A percentile compares a stretch with the other conserved stretches of the same genome.
Conservation (phyloP, 2,329 filamentous ascomycete species). For the Sordariomycetes sp. region DNA sequence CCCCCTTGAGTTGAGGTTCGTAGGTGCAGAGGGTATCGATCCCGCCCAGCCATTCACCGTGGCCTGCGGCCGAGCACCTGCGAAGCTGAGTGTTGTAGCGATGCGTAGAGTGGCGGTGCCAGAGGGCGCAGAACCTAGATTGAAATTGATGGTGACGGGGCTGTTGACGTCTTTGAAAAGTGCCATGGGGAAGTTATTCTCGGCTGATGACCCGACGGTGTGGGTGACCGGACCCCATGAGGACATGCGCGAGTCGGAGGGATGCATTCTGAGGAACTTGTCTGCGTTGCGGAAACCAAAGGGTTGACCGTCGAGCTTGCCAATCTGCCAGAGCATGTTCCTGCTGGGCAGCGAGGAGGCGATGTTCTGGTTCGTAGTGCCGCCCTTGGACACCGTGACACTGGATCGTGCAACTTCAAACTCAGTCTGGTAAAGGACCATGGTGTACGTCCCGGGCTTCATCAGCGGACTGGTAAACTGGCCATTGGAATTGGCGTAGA, state of each 20-base stretch:
- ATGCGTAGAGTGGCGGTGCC: slow-evolving; percentile 51
- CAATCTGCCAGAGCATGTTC: slow-evolving; percentile 53
- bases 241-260: slow-evolving; percentile 54
- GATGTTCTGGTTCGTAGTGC: slow-evolving; percentile 38
- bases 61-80: slow-evolving; percentile 46
- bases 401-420: slow-evolving; percentile 40
- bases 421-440: slow-evolving; percentile 54
- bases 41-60: slow-evolving; percentile 46
- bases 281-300: slow-evolving; percentile 58
- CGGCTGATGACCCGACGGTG: slow-evolving; percentile 45
- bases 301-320: slow-evolving; percentile 55
- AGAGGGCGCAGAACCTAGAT: slow-evolving; percentile 34
- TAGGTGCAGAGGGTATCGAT: slow-evolving; percentile 40
- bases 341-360: slow-evolving; percentile 34
- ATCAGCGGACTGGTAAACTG: slow-evolving; percentile 55
- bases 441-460: slow-evolving; percentile 61
- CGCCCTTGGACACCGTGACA: slow-evolving; percentile 40
- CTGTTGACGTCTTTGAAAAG: slow-evolving; percentile 52
- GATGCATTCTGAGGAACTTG: slow-evolving; percentile 60
- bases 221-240: slow-evolving; percentile 52
- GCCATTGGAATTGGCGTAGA: slow-evolving; percentile 42
- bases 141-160: slow-evolving; percentile 52
- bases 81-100: slow-evolving; percentile 55
- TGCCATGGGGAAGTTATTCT: slow-evolving; percentile 55
- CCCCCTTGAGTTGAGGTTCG: slow-evolving; percentile 55